Evolutionary conservation across 768 basidiomycete species (phyloP).

Genomic region (Strobilomyces confusus): DNA sequence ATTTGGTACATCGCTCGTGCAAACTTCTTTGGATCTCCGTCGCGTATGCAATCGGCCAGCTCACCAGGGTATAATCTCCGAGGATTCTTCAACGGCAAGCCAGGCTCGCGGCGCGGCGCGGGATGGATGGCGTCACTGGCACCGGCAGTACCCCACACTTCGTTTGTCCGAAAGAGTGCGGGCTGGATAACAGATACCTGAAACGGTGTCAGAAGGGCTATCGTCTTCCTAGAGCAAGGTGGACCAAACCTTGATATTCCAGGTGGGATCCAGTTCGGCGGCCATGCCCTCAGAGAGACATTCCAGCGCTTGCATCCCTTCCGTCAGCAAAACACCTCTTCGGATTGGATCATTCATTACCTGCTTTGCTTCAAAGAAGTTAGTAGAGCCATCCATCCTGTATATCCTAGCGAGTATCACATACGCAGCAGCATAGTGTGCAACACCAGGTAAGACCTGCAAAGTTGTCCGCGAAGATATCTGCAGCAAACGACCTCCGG

Average conservation of each 20-base stretch:
- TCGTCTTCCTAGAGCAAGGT: neutral
- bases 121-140: conserved; percentile 18
- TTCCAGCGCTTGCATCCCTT: conserved; percentile 32
- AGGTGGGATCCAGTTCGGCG: conserved; percentile 40
- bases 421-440: conserved; percentile 27
- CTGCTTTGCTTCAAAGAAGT: conserved; percentile 23
- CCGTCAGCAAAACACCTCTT: neutral
- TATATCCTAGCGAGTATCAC: conserved; percentile 3
- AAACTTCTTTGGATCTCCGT: conserved; percentile 25
- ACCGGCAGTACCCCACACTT: neutral
- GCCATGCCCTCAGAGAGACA: conserved; percentile 37
- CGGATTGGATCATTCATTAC: conserved; percentile 6
- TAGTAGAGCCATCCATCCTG: neutral
- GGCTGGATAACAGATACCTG: conserved; percentile 27
- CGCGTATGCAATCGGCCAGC: neutral
- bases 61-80: conserved; percentile 11
- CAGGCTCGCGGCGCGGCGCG: conserved; percentile 16
- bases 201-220: neutral
- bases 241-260: conserved; percentile 44
- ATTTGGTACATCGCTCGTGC: conserved; percentile 18
- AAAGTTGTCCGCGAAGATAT: conserved; percentile 28
- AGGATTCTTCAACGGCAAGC: conserved; percentile 14
- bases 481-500: conserved; percentile 38
- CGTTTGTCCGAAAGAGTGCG: conserved; percentile 19
- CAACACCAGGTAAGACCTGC: conserved; percentile 18